These are phyloP conservation scores for Suillus subalutaceus DNA, from an alignment of 768 basidiomycete genomes.

Conservation along the genomic window DNA sequence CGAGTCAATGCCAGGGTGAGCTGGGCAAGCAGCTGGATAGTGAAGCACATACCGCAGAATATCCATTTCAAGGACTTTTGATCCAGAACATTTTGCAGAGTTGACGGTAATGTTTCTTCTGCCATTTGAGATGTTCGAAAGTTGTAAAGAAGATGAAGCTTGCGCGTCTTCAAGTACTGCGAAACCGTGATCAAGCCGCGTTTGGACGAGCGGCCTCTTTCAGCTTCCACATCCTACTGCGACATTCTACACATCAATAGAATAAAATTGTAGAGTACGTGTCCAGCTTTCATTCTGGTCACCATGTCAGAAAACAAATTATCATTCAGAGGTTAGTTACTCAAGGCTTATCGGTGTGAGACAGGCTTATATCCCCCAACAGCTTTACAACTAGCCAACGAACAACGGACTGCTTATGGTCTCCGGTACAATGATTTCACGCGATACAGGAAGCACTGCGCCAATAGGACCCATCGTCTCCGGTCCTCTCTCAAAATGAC, in stretches of 20 bases:
- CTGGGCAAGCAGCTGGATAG: constrained; percentile 12
- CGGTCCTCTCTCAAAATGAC: constrained; percentile 83
- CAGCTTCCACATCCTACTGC: constrained; percentile 21
- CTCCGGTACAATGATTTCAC: constrained; percentile 86
- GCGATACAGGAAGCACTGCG: constrained; percentile 93
- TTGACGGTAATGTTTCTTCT: constrained; percentile 73
- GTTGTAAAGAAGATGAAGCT: constrained; percentile 15
- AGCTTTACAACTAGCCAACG: constrained; percentile 86
- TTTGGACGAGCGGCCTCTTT: constrained; percentile 7
- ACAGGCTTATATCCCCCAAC: constrained; percentile 13
- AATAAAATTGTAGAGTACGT: constrained; percentile 1
- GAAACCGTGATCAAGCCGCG: constrained; percentile 9
- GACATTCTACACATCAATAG: constrained; percentile 15
- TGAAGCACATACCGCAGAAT: constrained; percentile 80
- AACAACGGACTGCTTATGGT: constrained; percentile 90
- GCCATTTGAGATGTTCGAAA: constrained; percentile 43
- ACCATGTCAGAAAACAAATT: constrained; percentile 31
- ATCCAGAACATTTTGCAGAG: constrained; percentile 93
- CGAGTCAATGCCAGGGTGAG: background rate
- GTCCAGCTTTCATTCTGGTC: background rate
- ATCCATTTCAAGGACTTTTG: constrained; percentile 97
- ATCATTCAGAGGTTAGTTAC: constrained; percentile 42
- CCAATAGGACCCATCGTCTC: constrained; percentile 86
- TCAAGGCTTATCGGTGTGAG: background rate
- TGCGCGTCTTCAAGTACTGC: constrained; percentile 21